These are phyloP conservation scores for Euphorbia pulcherrima DNA, from an alignment of 345 rosid species.

Conservation along the genomic window DNA sequence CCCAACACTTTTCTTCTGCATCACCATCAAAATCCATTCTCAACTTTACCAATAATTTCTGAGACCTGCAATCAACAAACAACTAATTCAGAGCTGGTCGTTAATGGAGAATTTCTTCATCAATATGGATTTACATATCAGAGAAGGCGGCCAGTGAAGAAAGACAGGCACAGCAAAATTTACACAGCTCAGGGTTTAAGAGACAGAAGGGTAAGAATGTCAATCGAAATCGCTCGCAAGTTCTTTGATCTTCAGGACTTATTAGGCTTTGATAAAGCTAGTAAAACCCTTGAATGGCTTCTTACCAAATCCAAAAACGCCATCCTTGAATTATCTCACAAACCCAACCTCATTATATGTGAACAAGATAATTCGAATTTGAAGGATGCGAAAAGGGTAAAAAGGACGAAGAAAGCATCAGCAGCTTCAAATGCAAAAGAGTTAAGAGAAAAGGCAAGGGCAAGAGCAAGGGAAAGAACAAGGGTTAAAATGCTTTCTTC, in stretches of 20 bases:
- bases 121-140: not conserved
- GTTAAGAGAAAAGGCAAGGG: constrained; percentile 51
- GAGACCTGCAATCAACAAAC: too few species aligned
- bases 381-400: constrained; percentile 28
- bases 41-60: not conserved
- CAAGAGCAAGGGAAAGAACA: constrained; percentile 64
- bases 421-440: constrained; percentile 27
- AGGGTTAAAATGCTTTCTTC: constrained; percentile 40
- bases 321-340: constrained; percentile 40
- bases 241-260: constrained; percentile 85
- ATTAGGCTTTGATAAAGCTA: constrained; percentile 80
- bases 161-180: constrained; percentile 75
- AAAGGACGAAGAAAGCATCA: constrained; percentile 13
- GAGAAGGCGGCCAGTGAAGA: constrained; percentile 37
- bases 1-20: constrained; percentile 12
- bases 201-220: constrained; percentile 82
- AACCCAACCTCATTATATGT: not conserved
- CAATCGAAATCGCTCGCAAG: constrained; percentile 58
- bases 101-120: not conserved
- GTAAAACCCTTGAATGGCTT: constrained; percentile 83
- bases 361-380: too few species aligned
- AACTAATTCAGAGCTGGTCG: not conserved
- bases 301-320: constrained; percentile 53
- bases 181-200: constrained; percentile 68
- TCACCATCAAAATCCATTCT: constrained; percentile 18